Conservation (phyloP, 176 grass and related monocot species). For the Luzula sylvatica region DNA sequence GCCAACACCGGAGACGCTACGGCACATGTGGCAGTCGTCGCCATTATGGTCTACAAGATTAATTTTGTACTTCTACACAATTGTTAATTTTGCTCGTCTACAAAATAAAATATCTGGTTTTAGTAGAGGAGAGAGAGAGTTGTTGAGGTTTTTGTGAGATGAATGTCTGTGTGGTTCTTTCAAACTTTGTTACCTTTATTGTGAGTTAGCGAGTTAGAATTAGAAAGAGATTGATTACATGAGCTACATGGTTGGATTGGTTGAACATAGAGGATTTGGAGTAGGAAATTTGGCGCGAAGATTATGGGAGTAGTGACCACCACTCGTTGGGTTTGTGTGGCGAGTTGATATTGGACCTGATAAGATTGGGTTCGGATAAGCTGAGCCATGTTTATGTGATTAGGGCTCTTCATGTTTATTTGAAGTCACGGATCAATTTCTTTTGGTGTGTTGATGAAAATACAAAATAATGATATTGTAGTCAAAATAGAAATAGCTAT, state of each 20-base stretch:
- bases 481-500: too few species aligned
- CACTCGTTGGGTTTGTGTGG: conserved; percentile 33
- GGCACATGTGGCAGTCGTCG: conserved; percentile 28
- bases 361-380: conserved; percentile 44
- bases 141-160: not conserved
- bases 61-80: not conserved
- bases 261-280: too few species aligned
- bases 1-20: conserved; percentile 15
- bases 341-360: conserved; percentile 19
- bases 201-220: too few species aligned
- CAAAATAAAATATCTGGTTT: conserved; percentile 8
- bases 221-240: too few species aligned
- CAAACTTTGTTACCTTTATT: not conserved
- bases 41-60: conserved; percentile 17
- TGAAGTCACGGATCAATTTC: too few species aligned
- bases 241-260: too few species aligned
- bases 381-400: conserved; percentile 6
- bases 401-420: too few species aligned
- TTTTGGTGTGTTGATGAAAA: not conserved
- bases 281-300: not conserved
- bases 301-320: conserved; percentile 12
- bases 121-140: conserved; percentile 5
- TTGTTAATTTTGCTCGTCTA: not conserved
- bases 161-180: not conserved
- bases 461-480: not conserved